These are phyloP conservation scores for Solanum habrochaites DNA, from an alignment of 257 asterid genomes.

Conservation along the genomic window DNA sequence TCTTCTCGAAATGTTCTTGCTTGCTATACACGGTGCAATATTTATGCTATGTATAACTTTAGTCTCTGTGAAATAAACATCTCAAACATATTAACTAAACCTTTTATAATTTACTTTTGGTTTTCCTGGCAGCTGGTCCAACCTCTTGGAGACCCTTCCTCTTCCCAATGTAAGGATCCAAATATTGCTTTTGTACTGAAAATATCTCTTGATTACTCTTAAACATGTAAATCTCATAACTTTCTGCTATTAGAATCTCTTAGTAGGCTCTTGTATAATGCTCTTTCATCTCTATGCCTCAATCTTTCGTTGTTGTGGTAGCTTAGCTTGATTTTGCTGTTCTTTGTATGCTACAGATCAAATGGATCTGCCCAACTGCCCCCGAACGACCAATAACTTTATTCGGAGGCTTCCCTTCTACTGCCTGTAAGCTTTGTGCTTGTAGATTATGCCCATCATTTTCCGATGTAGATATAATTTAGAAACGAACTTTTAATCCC, in stretches of 20 bases:
- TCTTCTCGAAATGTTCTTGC: not conserved
- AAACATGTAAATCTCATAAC: not conserved
- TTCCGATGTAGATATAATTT: not conserved
- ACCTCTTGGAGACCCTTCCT: slow-evolving; percentile 78
- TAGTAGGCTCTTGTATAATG: not conserved
- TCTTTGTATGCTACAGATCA: slow-evolving; percentile 41
- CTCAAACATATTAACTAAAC: not conserved
- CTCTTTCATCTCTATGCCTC: not conserved
- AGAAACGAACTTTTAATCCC: not conserved
- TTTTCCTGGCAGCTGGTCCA: slow-evolving; percentile 72
- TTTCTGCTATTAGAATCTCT: not conserved
- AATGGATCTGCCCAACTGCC: slow-evolving; percentile 94
- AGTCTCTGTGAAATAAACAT: not conserved
- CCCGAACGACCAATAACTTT: slow-evolving; percentile 64
- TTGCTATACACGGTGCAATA: not conserved
- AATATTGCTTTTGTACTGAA: not conserved
- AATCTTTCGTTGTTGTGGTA: not conserved
- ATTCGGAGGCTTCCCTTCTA: slow-evolving; percentile 86
- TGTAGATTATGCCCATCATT: not conserved
- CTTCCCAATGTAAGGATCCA: slow-evolving; percentile 68
- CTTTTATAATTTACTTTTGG: not conserved
- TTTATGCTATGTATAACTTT: not conserved
- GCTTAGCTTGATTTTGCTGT: not conserved
- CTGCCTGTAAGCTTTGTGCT: slow-evolving; percentile 56
- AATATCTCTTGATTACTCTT: not conserved